Conservation (phyloP, 768 basidiomycete species). For the Tylopilus subfusipes region DNA sequence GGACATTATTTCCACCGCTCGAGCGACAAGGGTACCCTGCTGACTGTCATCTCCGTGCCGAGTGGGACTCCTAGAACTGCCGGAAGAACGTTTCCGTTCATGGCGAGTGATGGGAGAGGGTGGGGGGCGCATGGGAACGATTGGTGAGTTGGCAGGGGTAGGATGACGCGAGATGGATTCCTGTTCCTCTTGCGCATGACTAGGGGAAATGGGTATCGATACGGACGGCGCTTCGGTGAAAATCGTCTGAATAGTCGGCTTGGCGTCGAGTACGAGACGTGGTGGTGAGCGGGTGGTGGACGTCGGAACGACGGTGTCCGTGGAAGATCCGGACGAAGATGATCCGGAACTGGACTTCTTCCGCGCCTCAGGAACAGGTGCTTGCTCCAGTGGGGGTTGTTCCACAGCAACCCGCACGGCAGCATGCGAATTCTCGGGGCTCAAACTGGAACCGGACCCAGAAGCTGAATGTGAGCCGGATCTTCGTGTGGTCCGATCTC, state of each 20-base stretch:
- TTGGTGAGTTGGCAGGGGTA: conserved; percentile 64
- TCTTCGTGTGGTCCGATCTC: conserved; percentile 28
- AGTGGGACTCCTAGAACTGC: conserved; percentile 24
- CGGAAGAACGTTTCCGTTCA: conserved; percentile 17
- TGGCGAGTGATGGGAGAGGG: conserved; percentile 13
- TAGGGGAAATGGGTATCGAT: conserved; percentile 24
- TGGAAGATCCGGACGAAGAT: conserved; percentile 30
- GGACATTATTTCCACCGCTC: conserved; percentile 76
- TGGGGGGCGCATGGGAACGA: conserved; percentile 31
- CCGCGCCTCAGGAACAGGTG: conserved; percentile 10
- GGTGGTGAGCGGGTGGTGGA: conserved; percentile 21
- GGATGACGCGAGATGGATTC: conserved; percentile 41
- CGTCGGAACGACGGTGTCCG: conserved; percentile 7
- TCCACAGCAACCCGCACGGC: neutral
- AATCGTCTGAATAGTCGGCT: conserved; percentile 26
- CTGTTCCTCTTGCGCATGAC: conserved; percentile 32
- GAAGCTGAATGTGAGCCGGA: conserved; percentile 29
- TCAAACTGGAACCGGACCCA: conserved; percentile 35
- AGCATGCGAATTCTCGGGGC: conserved; percentile 25
- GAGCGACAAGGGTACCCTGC: conserved; percentile 47
- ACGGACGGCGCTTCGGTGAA: conserved; percentile 19
- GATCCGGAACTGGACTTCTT: conserved; percentile 16
- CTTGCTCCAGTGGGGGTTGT: conserved; percentile 8
- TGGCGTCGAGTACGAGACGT: conserved; percentile 29
- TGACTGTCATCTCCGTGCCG: conserved; percentile 28